A percentile compares a stretch with the other conserved stretches of the same genome.
Evolutionary conservation across 2,329 filamentous ascomycete species (phyloP).

Genomic region (Aureobasidium mangrovei): DNA sequence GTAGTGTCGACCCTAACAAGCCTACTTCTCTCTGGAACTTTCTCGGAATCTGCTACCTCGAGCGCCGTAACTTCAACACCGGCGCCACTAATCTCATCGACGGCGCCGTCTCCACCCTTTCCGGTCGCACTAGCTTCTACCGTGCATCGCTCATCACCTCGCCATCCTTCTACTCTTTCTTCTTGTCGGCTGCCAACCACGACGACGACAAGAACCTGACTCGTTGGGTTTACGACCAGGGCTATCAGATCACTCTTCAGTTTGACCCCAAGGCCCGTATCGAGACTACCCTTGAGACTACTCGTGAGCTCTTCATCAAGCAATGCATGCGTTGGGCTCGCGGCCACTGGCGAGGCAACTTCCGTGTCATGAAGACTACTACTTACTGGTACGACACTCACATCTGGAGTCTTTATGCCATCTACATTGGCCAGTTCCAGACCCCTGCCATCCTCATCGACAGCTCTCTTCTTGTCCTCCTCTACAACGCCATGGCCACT

Average conservation of each 20-base stretch:
- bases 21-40: constrained; percentile 38
- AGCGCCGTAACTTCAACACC: constrained; percentile 55
- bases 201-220: constrained; percentile 58
- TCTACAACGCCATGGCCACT: constrained; percentile 22
- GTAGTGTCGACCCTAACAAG: constrained; percentile 27
- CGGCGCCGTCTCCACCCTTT: constrained; percentile 51
- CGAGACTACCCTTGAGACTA: constrained; percentile 44
- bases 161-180: constrained; percentile 36
- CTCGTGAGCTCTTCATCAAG: constrained; percentile 39
- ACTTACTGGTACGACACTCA: constrained; percentile 30
- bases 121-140: constrained; percentile 46
- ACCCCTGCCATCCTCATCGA: constrained; percentile 52
- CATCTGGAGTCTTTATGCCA: constrained; percentile 48
- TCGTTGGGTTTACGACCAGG: constrained; percentile 41
- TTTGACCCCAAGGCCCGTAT: constrained; percentile 40
- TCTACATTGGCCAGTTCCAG: constrained; percentile 45
- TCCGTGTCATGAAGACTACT: constrained; percentile 36
- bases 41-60: constrained; percentile 50
- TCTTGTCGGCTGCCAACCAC: constrained; percentile 41
- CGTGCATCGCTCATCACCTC: constrained; percentile 42
- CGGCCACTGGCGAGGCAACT: constrained; percentile 51
- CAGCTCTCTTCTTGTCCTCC: constrained; percentile 29
- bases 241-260: constrained; percentile 50
- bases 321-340: constrained; percentile 52
- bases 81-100: constrained; percentile 48